phyloP scores from a whole-genome alignment of 768 basidiomycete species.

The Suillus hirtellus region DNA sequence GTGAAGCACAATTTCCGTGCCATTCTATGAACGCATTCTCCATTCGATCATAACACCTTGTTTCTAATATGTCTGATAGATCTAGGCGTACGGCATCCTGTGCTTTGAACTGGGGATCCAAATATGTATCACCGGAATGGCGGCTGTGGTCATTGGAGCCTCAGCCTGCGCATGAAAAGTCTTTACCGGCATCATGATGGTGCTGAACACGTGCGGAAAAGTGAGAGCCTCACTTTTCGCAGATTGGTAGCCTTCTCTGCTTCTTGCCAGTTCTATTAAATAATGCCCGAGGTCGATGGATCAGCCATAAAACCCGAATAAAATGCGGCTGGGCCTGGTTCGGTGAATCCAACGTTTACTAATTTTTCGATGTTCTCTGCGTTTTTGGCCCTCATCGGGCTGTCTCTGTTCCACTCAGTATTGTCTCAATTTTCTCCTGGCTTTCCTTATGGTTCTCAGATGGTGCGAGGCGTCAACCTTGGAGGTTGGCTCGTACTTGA shows the following conservation, averaged over 20 bases:
- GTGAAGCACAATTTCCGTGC: neutral
- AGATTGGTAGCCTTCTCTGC: neutral
- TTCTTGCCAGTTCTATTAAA: neutral
- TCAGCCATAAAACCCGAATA: neutral
- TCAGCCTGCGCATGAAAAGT: neutral
- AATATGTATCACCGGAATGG: neutral
- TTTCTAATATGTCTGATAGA: neutral
- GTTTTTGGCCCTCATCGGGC: constrained; percentile 26
- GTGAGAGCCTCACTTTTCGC: neutral
- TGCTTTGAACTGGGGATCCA: neutral
- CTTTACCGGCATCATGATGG: neutral
- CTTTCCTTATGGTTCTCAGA: constrained; percentile 73
- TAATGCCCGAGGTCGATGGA: neutral
- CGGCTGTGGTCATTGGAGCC: neutral
- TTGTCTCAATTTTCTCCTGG: constrained; percentile 43
- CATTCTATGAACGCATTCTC: neutral
- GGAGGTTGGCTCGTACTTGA: constrained; percentile 65
- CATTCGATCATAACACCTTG: neutral
- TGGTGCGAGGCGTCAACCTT: constrained; percentile 82
- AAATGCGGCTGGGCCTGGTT: neutral
- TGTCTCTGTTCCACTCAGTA: constrained; percentile 30
- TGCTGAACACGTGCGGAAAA: constrained; percentile 8
- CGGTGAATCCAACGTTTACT: neutral
- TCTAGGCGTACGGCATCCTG: neutral
- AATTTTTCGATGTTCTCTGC: constrained; percentile 9